Evolutionary conservation across 306 rosid species (phyloP), one percentile per base, ranked within the genome.

Genomic region (Lablab purpureus): DNA sequence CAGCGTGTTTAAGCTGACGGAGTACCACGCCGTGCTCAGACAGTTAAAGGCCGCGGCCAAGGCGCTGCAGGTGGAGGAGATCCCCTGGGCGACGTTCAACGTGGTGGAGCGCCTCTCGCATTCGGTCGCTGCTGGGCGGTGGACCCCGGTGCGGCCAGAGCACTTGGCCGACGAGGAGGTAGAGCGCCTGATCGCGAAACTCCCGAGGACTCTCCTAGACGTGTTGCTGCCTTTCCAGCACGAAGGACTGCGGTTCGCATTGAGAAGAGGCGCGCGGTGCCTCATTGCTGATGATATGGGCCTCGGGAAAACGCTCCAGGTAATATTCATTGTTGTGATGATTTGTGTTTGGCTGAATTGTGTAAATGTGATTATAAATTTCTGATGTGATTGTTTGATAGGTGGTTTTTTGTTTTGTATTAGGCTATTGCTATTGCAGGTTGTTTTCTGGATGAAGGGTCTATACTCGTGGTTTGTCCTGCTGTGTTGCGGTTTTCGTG

Each of bases 271-370:
- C n/a, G 97, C 89, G 1, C 82, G 99, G 10, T 92, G 97, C 87
- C 97, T 95, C 56, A 95, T 95, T 75, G 98, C 97, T 0, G 99
- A 95, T 55, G 98, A 95, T 34, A 95, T 95, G 99, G 98, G 98
- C 47, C 97, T 95, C 18, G 99, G 99, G 37, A 95, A 95, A 76
- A 95, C 99, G 27, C 89, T 95, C 11, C 99, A 95, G 97, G 99
- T 95, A 41, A 37, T 52, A n/a, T 22, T 66, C 10, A 1, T 78
- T 78, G 58, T 41, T 67, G 41, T 68, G 30, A n/a, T 22, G 14
- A 30, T 30, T 62, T 30, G 8, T 52, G 49, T 19, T 68, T 59
- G 10, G 37, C 15, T 60, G 19, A 15, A 60, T 15, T 60, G 41
- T 6, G 67, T 28, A 14, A 13, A 25, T 27, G 18, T 59, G 64